Evolutionary conservation across 192 early-diverging fungal species (phyloP), one percentile per base, ranked within the genome.

Genomic region (Spizellomyces sp.): DNA sequence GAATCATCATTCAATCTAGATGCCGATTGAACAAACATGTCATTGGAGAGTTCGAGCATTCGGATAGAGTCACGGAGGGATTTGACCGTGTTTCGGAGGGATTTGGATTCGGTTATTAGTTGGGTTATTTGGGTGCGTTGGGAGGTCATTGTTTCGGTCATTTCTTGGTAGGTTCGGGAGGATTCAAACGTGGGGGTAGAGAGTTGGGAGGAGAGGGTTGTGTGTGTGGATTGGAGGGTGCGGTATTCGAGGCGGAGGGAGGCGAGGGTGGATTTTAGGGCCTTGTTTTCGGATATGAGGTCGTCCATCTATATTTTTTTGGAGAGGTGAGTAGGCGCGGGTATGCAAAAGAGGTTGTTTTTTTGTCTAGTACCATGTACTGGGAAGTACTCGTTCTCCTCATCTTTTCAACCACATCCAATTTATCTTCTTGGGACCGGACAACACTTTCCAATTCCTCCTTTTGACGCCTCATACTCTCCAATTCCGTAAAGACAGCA

Each of bases 401-500:
- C 27, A 36, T 36, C 27, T 36, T 36, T 36, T 36, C 27, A 0
- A 36, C 27, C 3, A 36, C 27, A 36, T 36, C 27, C 27, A 36
- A 36, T 36, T 54, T 54, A n/a, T 54, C 50, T 54, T 54, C 50
- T n/a, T 19, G 50, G 2, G 12, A 12, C 50, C 17, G 50, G 14
- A 54, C 73, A 4, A 86, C 77, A 60, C 86, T 81, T 55, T 88
- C 84, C 10, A 88, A 76, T 54, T 86, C 83, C 4, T 81, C 75
- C 19, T 79, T 86, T 15, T 71, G 72, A 67, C 79, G 76, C 45
- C 71, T 36, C 4, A 82, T 69, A 14, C 71, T 76, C 50, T 79
- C 78, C 0, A 83, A 70, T 56, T 86, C 84, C 1, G 67, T 71
- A 7, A 78, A 74, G 44, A 77, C 64, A 68, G 77, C 78, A 19